phyloP scores from a whole-genome alignment of 2,329 filamentous ascomycete genomes.

The Aspergillus sp. region DNA sequence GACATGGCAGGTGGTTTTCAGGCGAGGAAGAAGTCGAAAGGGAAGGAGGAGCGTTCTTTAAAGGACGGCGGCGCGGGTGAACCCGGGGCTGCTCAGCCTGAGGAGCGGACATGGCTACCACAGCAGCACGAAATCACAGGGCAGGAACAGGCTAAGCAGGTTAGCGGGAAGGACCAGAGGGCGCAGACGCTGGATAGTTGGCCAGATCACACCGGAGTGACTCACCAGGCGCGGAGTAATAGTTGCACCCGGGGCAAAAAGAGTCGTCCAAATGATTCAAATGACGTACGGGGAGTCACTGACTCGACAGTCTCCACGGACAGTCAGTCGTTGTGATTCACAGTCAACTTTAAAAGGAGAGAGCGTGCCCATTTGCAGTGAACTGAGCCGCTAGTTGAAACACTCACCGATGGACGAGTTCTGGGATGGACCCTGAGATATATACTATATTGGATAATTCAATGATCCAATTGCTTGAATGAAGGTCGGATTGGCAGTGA shows the following conservation, averaged over 20 bases:
- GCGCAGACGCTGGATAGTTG: conserved; percentile 8
- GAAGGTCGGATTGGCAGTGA: no score
- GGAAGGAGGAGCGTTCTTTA: conserved; percentile 24
- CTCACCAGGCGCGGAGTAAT: conserved; percentile 6
- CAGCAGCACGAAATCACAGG: conserved; percentile 9
- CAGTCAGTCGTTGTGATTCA: background rate
- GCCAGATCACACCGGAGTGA: background rate
- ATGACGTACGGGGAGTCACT: conserved; percentile 3
- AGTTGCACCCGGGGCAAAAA: background rate
- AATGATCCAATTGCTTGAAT: background rate
- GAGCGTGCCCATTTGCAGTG: background rate
- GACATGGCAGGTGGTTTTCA: conserved; percentile 11
- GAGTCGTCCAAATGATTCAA: background rate
- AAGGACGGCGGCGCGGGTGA: conserved; percentile 32
- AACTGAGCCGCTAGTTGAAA: background rate
- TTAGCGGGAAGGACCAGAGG: conserved; percentile 3
- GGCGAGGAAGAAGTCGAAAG: conserved; percentile 17
- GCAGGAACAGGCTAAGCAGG: conserved; percentile 2
- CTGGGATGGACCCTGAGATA: background rate
- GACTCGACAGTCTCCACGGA: background rate
- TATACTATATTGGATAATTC: background rate
- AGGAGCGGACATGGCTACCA: conserved; percentile 24
- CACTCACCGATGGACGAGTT: background rate
- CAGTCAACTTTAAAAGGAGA: background rate
- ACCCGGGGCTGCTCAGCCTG: conserved; percentile 19